These are phyloP conservation scores for Candida andamanensis DNA, from an alignment of 805 yeast species.

Conservation along the genomic window DNA sequence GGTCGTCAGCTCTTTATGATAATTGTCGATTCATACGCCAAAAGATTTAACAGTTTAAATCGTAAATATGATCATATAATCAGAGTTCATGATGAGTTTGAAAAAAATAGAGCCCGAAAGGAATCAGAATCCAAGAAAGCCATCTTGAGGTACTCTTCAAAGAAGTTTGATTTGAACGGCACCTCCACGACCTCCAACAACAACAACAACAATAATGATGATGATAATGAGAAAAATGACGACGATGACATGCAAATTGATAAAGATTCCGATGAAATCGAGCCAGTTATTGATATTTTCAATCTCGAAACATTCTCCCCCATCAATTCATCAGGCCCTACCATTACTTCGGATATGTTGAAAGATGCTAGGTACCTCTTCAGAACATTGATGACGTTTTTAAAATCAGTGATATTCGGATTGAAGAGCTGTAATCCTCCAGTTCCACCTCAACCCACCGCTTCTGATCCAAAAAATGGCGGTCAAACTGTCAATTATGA, in stretches of 20 bases:
- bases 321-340: constrained; percentile 45
- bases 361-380: constrained; percentile 86
- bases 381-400: constrained; percentile 82
- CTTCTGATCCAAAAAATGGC: constrained; percentile 41
- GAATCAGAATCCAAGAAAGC: constrained; percentile 42
- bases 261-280: constrained; percentile 17
- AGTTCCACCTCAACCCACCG: constrained; percentile 40
- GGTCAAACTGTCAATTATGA: constrained; percentile 38
- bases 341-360: constrained; percentile 56
- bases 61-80: constrained; percentile 63
- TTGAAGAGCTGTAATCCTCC: constrained; percentile 87
- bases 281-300: constrained; percentile 22
- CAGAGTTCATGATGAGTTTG: constrained; percentile 53
- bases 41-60: constrained; percentile 72
- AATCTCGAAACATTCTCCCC: constrained; percentile 45
- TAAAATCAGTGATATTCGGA: constrained; percentile 86
- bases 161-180: constrained; percentile 13
- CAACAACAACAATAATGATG: constrained; percentile 3
- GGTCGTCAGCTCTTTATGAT: constrained; percentile 79
- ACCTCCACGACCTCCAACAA: too few relatives aligned
- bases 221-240: constrained; percentile 4
- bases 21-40: constrained; percentile 83
- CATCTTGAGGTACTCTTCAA: constrained; percentile 32
- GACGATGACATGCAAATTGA: constrained; percentile 15
- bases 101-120: constrained; percentile 33